Conservation (phyloP, 495 filamentous ascomycete species). For the Cladorrhinum samala region DNA sequence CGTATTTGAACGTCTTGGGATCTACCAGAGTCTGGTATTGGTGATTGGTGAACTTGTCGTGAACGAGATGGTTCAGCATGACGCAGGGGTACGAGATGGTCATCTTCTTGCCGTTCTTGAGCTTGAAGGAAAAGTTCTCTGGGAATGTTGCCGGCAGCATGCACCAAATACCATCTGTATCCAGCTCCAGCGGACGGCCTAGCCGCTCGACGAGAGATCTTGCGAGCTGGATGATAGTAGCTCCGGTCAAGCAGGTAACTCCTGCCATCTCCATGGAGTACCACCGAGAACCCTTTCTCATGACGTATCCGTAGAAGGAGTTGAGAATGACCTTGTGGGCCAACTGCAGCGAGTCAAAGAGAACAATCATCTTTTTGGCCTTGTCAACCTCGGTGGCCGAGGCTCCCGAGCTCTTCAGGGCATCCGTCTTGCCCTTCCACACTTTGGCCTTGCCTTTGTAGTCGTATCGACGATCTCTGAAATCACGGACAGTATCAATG, state of each 20-base stretch:
- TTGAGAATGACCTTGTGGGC: conserved; percentile 99
- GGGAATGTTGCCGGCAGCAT: conserved; percentile 97
- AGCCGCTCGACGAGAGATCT: conserved; percentile 90
- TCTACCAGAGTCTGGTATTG: conserved; percentile 91
- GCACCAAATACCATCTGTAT: conserved; percentile 99
- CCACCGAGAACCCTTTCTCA: conserved; percentile 98
- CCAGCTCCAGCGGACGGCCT: conserved; percentile 90
- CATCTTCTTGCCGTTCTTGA: conserved; percentile 93
- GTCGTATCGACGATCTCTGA: conserved; percentile 92
- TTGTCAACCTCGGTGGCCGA: conserved; percentile 73
- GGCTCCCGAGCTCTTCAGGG: conserved; percentile 76
- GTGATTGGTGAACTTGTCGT: conserved; percentile 90
- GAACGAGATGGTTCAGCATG: conserved; percentile 98
- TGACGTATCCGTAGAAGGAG: conserved; percentile 98
- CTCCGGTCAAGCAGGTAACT: conserved; percentile 94
- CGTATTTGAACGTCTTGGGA: conserved; percentile 73
- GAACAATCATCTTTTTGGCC: conserved; percentile 96
- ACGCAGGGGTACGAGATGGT: conserved; percentile 96
- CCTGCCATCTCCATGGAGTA: conserved; percentile 99
- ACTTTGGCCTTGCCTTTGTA: conserved; percentile 98
- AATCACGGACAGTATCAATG: conserved; percentile 89
- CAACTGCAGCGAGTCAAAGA: conserved; percentile 93
- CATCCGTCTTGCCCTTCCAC: conserved; percentile 93
- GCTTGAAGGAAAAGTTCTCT: conserved; percentile 89
- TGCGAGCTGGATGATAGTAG: conserved; percentile 96